Base-by-base conservation (phyloP, 805 yeast species). In the Saccharomycopsis sp. region DNA sequence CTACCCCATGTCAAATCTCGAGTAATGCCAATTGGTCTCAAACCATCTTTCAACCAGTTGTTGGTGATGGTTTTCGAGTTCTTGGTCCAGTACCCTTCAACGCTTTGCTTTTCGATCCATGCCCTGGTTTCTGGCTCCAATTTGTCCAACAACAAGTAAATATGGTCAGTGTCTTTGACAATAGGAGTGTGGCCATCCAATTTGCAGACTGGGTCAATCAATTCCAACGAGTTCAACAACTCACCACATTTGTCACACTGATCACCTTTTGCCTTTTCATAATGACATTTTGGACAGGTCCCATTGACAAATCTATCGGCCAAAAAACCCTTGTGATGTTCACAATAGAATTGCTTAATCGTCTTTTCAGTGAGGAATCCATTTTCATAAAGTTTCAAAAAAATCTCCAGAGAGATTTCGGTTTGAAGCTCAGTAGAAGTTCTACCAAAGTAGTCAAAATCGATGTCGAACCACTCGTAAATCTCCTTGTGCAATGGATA, bases 231-330 rank as follows among this genome's bases (percentile, higher is more conserved):
- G 59, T 89, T 83, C 53, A 92, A 69, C 50, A 92, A 69, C 46
- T 66, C 64, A 50, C 98, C 99, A 69, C 99, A 92, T 55, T 80
- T 80, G 62, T 92, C 99, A 73, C 99, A 92, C 68, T 92, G 99
- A 62, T 92, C 99, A 53, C 99, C 99, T 62, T 98, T 78, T 23
- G 99, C 99, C 60, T 92, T 98, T 48, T 83, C 95, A 59, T 87
- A 92, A 34, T 69, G 73, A 68, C 99, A 92, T 62, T 80, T 80
- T 44, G 97, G 97, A 67, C 99, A 92, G 38, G 78, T 84, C 52
- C 99, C 99, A 65, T 92, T 97, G 26, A 92, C 98, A 54, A 75
- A 92, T 60, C 99, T 72, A 60, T 92, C 99, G 43, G 99, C 98
- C 45, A 92, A 69, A 63, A 77, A 92, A 3, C 95, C 87, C 29